phyloP scores from a whole-genome alignment of 2,329 filamentous ascomycete species.

The Penicillium oxalicum region DNA sequence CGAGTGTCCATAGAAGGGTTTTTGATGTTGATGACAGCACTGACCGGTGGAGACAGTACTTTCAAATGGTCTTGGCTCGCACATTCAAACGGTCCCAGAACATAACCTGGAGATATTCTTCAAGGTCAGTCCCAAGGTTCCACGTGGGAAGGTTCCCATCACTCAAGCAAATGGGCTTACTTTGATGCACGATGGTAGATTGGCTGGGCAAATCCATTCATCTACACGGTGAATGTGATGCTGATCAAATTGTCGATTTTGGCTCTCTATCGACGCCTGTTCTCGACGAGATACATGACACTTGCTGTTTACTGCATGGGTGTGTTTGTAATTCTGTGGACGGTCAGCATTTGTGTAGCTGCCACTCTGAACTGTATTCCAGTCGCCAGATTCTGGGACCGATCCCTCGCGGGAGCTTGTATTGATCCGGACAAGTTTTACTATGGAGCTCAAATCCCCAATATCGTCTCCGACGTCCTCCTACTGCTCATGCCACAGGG shows the following conservation, averaged over 20 bases:
- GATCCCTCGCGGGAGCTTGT: conserved; percentile 19
- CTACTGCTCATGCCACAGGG: conserved; percentile 24
- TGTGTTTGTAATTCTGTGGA: conserved; percentile 20
- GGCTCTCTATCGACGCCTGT: conserved; percentile 25
- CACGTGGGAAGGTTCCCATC: too few species aligned
- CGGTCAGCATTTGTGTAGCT: conserved; percentile 18
- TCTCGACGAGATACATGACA: conserved; percentile 18
- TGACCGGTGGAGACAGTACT: conserved; percentile 16
- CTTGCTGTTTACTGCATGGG: conserved; percentile 17
- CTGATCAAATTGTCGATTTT: conserved; percentile 28
- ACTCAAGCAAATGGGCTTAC: too few species aligned
- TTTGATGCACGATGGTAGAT: conserved; percentile 10
- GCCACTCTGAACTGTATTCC: conserved; percentile 22
- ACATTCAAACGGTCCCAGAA: conserved; percentile 23
- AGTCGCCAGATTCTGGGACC: conserved; percentile 23
- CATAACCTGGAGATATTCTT: conserved; percentile 21
- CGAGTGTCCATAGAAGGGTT: background rate
- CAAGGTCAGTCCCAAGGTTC: conserved; percentile 12
- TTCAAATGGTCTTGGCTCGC: conserved; percentile 25
- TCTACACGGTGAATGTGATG: conserved; percentile 22
- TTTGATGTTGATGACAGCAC: background rate
- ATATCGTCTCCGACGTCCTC: conserved; percentile 26
- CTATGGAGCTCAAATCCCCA: conserved; percentile 27
- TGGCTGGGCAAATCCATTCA: conserved; percentile 24
- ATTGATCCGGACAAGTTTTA: conserved; percentile 23